Base-by-base conservation (phyloP, 257 asterid species). In the Primulina eburnea region DNA sequence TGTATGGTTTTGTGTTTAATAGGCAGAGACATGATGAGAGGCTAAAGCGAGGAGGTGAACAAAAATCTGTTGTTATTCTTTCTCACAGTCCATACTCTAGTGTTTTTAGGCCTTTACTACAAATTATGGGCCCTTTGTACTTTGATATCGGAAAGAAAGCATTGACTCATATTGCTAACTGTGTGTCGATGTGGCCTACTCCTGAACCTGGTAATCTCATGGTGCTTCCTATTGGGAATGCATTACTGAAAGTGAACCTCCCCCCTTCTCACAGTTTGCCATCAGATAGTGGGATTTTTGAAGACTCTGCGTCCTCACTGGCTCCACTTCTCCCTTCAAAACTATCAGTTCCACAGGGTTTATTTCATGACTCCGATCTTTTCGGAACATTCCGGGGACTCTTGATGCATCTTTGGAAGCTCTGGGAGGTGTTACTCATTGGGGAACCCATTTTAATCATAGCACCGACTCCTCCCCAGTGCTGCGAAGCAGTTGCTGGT, bases 1-100 rank as follows among this genome's bases (percentile, higher is more conserved):
- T 94, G 78, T 91, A 91, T 30, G 99, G 97, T 28, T 94, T 87
- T 75, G 99, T 94, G 58, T 94, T 91, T 75, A 94, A 94, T 72
- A 94, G 99, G 78, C 98, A 94, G 82, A 91, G 96, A 76, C 99
- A 89, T 43, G 99, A 94, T 64, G 97, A 94, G 77, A 86, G 92
- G 80, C 85, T 94, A 58, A 94, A 91, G 78, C 85, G 98, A 64
- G 99, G 99, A 33, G 99, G 99, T 20, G 99, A 94, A 80, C 98
- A 94, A 64, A 91, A 91, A 63, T 91, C 99, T 2, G 96, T 94
- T 58, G 97, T 94, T 14, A 88, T 94, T 81, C 96, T 94, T 77
- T 91, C 99, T 29, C 88, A 88, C 69, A 77, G 80, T 74, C 99
- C 99, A 32, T 91, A 89, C 77, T 80, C 95, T 34, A 77, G 90